Base-by-base conservation (phyloP, 805 yeast species). In the Nakazawaea molendinolei region DNA sequence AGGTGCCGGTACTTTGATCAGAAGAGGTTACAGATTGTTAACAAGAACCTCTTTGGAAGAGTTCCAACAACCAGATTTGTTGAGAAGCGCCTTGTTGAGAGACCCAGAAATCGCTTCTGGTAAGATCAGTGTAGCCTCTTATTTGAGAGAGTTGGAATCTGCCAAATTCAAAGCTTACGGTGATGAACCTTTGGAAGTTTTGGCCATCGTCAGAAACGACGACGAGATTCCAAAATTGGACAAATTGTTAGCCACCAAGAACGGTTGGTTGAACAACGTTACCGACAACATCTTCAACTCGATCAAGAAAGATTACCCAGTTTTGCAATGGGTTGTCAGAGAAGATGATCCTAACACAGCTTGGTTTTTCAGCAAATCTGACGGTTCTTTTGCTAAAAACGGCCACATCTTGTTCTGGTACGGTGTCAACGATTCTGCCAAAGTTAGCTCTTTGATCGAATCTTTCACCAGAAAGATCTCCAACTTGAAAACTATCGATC, bases 1-100 rank as follows among this genome's bases (percentile, higher is more conserved):
- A 13, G 99, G 99, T 61, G 99, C 98, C 21, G 99, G 99, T 55
- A 92, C 99, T 31, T 71, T 92, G 67, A 87, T 92, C 51, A 83
- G 98, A 73, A 79, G 98, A 61, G 99, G 99, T 44, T 86, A 90
- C 66, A 86, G 86, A 63, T 71, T 92, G 47, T 58, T 81, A 40
- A 79, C 76, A 51, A 77, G 86, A 56, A 71, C 75, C 51, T 73
- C 82, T 16, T 63, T 87, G 37, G 61, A 67, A 25, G 90, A 84
- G 44, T 83, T 89, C 56, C 56, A 65, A 23, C 75, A 79, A 41
- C 74, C 86, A n/a, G 95, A 85, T 53, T 63, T 76, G 36, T 72
- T 92, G 48, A 75, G 95, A 61, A 56, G 70, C 33, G 92, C 87
- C 15, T 69, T 92, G 43, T 71, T 73, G 50, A 74, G 86, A 58